phyloP scores from a whole-genome alignment of 2,329 filamentous ascomycete species.

The Diaporthe capsici region DNA sequence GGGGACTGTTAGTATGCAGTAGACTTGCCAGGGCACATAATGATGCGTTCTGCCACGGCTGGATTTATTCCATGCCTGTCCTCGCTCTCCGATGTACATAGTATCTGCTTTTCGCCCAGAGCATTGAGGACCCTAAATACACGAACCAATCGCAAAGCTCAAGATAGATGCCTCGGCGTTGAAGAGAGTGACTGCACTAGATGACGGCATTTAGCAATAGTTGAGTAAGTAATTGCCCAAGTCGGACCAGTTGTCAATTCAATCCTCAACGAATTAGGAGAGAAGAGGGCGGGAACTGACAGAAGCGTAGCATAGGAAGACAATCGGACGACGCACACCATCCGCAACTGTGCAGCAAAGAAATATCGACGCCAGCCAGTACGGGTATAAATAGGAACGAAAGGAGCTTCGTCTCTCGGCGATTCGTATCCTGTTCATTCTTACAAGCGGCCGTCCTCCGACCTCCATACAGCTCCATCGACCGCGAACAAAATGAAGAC shows the following conservation, averaged over 20 bases:
- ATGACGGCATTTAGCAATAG: neutral
- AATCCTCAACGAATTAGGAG: neutral
- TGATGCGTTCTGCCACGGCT: neutral
- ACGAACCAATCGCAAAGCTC: constrained; percentile 17
- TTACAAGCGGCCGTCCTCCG: no score
- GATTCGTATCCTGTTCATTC: neutral
- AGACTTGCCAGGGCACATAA: constrained; percentile 3
- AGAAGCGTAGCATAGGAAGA: neutral
- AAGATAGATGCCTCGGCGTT: neutral
- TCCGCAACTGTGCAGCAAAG: neutral
- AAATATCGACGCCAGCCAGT: neutral
- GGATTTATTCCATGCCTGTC: neutral
- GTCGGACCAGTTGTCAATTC: no score
- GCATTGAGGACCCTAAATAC: neutral
- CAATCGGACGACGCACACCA: neutral
- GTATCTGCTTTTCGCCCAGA: neutral
- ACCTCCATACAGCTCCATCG: no score
- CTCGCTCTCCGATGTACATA: neutral
- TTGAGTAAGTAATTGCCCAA: neutral
- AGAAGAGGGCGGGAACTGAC: neutral
- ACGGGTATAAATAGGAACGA: neutral
- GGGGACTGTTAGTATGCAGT: neutral
- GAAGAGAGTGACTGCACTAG: neutral
- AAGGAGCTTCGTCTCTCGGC: neutral
- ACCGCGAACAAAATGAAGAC: constrained; percentile 13